Evolutionary conservation across 2,329 filamentous ascomycete genomes (phyloP), one percentile per base, ranked within the genome.

Genomic region (Colletotrichum costaricense): DNA sequence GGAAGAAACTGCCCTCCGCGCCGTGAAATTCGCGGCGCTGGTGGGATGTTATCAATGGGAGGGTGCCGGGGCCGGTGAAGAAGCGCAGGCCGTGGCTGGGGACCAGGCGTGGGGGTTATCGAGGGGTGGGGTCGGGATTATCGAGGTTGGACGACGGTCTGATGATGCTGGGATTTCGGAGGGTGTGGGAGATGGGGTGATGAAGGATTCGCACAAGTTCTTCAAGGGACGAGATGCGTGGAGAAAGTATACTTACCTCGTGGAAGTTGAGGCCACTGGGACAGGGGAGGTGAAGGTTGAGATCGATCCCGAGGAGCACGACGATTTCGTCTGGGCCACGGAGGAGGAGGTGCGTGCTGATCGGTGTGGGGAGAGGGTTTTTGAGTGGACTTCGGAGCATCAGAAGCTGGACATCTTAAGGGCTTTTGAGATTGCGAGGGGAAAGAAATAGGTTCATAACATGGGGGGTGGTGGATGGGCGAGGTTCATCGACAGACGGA

Each of bases 1-100:
- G 59, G 88, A 89, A 76, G 88, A 89, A 75, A 84, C 84, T 0
- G 87, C 86, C 0, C 79, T 89, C 19, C 80, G 80, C 63, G 83
- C 86, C 4, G 82, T 77, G 14, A 78, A 78, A 9, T 79, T 88
- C 52, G 76, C 83, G 4, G 82, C 84, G 19, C 78, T 86, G 52
- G 83, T 87, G 8, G 74, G 78, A 3, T 33, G 49, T 14, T 75
- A 75, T 54, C 49, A 72, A n/a, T 75, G 74, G 74, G 52, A 58
- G 16, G 74, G 72, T 4, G 19, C 38, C 56, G 67, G 71, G 11
- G 28, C 59, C 3, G 46, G 70, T 46, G 76, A 33, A 9, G 22
- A 14, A 30, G 69, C 63, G 12, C 7, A 49, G n/a, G 49, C 46
- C 5, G 67, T 62, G 16, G 68, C 58, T 80, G 80, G 72, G 56